A percentile compares a stretch with the other conserved stretches of the same genome.
phyloP scores from a whole-genome alignment of 2,329 filamentous ascomycete species.

The Exophiala mesophila region DNA sequence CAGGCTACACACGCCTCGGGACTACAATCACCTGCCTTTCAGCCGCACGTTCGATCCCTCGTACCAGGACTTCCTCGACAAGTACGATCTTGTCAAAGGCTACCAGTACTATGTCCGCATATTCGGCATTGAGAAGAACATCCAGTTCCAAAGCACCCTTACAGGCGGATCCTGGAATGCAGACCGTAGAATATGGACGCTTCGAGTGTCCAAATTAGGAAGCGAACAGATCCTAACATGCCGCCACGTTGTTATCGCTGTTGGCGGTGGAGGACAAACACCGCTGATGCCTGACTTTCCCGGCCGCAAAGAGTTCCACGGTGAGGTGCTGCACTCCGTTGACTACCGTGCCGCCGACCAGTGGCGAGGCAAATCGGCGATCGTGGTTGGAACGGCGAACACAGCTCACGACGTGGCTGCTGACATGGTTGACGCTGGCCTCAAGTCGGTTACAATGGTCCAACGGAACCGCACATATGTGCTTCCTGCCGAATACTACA shows the following conservation, averaged over 20 bases:
- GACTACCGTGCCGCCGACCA: conserved; percentile 31
- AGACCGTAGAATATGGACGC: conserved; percentile 36
- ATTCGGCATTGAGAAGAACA: conserved; percentile 33
- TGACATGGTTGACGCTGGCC: conserved; percentile 42
- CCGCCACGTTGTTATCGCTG: conserved; percentile 10
- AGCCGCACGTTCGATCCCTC: conserved; percentile 26
- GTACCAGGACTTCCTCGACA: conserved; percentile 27
- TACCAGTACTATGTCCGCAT: conserved; percentile 24
- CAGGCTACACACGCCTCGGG: conserved; percentile 27
- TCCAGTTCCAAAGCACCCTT: conserved; percentile 41
- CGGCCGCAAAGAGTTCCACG: conserved; percentile 33
- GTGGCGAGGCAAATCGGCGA: conserved; percentile 39
- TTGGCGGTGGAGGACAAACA: conserved; percentile 13
- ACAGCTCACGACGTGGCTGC: conserved; percentile 46
- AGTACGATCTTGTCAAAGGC: conserved; percentile 24
- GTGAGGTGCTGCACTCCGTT: conserved; percentile 34
- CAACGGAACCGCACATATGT: conserved; percentile 41
- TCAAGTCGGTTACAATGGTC: conserved; percentile 43
- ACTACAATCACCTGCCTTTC: conserved; percentile 28
- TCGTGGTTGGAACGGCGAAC: conserved; percentile 47
- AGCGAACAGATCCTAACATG: conserved; percentile 3
- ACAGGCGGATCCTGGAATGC: conserved; percentile 38
- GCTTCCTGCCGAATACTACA: conserved; percentile 26
- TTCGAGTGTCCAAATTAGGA: conserved; percentile 29
- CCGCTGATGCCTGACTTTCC: conserved; percentile 26